phyloP scores from a whole-genome alignment of 306 rosid species.

The Cicer judaicum region DNA sequence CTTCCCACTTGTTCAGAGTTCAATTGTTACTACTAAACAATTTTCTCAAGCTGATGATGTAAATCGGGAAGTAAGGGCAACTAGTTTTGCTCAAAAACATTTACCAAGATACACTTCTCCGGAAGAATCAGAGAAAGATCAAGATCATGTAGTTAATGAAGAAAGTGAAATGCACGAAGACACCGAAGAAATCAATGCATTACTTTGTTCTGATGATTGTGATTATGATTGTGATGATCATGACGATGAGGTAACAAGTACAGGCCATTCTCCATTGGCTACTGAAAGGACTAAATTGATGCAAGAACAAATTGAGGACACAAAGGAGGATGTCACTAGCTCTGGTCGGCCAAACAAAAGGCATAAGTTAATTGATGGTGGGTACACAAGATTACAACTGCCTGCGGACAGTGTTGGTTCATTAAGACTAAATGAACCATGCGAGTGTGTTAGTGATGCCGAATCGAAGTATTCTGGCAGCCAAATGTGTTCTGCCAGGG shows the following conservation, averaged over 20 bases:
- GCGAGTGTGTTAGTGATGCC: constrained; percentile 53
- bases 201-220: constrained; percentile 75
- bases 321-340: constrained; percentile 57
- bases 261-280: constrained; percentile 66
- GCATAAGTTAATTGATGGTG: constrained; percentile 63
- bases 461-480: constrained; percentile 57
- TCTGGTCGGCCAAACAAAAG: constrained; percentile 63
- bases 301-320: constrained; percentile 49
- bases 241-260: constrained; percentile 81
- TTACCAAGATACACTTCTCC: constrained; percentile 41
- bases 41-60: constrained; percentile 37
- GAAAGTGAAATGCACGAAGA: constrained; percentile 89
- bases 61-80: constrained; percentile 35
- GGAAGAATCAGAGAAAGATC: constrained; percentile 42
- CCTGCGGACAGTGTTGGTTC: constrained; percentile 51
- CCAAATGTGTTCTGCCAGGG: constrained; percentile 34
- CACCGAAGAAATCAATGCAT: constrained; percentile 86
- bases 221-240: constrained; percentile 42
- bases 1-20: constrained; percentile 53
- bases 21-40: constrained; percentile 43
- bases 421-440: constrained; percentile 46
- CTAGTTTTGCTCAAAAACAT: constrained; percentile 42
- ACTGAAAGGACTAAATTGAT: constrained; percentile 43
- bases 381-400: constrained; percentile 47
- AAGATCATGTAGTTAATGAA: constrained; percentile 51